Percentiles rank a stretch among this genome's conserved stretches.
Conservation (phyloP, 352 stramenopile species). For the Sclerospora graminicola region DNA sequence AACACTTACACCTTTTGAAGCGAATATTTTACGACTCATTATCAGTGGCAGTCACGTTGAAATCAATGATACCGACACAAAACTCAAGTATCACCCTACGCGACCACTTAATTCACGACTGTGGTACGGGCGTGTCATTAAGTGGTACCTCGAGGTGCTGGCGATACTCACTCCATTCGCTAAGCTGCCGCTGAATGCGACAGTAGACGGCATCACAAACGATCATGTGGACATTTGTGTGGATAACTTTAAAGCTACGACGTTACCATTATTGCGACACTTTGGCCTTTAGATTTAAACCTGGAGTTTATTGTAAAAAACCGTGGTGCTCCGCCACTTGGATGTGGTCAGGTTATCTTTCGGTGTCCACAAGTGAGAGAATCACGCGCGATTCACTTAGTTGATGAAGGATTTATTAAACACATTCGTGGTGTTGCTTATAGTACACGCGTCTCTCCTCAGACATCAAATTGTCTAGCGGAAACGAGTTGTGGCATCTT, state of each 20-base stretch:
- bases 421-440: constrained; percentile 94
- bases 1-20: constrained; percentile 93
- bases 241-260: no score
- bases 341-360: constrained; percentile 87
- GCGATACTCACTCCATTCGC: constrained; percentile 95
- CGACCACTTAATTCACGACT: constrained; percentile 93
- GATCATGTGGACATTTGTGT: no score
- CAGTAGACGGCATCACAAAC: constrained; percentile 94
- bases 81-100: constrained; percentile 95
- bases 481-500: constrained; percentile 94
- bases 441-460: constrained; percentile 94
- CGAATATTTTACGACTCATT: constrained; percentile 93
- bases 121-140: constrained; percentile 86
- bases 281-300: constrained; percentile 87
- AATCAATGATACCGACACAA: constrained; percentile 98
- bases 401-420: constrained; percentile 97
- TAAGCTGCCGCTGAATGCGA: constrained; percentile 91
- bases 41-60: constrained; percentile 97
- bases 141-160: no score
- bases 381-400: constrained; percentile 90
- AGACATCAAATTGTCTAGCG: constrained; percentile 95
- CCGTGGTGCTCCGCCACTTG: constrained; percentile 83
- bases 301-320: constrained; percentile 85
- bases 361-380: constrained; percentile 91
- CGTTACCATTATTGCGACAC: no score